Evolutionary conservation across 2,329 filamentous ascomycete genomes (phyloP).

Genomic region (Elsinoe arachidis): DNA sequence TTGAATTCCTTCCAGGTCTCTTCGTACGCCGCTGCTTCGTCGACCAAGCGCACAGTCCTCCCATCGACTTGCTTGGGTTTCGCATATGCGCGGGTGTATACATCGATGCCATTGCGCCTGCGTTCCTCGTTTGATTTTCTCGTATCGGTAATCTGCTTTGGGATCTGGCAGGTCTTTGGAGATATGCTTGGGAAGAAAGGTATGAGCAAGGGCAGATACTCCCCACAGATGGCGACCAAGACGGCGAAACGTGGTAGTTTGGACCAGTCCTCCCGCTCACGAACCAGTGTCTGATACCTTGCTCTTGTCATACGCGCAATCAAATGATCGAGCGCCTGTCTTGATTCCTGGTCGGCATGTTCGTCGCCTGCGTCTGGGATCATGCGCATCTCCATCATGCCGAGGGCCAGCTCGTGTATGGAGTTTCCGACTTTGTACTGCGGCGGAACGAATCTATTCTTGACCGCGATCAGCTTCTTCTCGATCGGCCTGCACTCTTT

Average conservation of each 20-base stretch:
- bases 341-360: background rate
- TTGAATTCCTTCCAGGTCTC: background rate
- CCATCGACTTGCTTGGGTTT: background rate
- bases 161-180: constrained; percentile 75
- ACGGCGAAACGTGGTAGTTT: constrained; percentile 71
- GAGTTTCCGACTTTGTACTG: background rate
- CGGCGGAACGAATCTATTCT: constrained; percentile 2
- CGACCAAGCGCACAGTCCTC: background rate
- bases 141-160: constrained; percentile 59
- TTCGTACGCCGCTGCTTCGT: background rate
- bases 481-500: constrained; percentile 27
- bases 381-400: background rate
- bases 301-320: constrained; percentile 45
- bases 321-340: background rate
- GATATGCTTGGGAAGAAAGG: constrained; percentile 62
- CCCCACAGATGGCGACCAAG: constrained; percentile 69
- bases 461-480: constrained; percentile 1
- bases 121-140: constrained; percentile 33
- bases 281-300: constrained; percentile 60
- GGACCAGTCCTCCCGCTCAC: constrained; percentile 63
- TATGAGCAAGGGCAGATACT: constrained; percentile 76
- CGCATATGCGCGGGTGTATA: background rate
- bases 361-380: background rate
- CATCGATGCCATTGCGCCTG: background rate
- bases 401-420: background rate